Percentiles rank a stretch among this genome's conserved stretches.
Conservation (phyloP, 371 early-diverging fungal genomes). For the Mycotypha africana region DNA sequence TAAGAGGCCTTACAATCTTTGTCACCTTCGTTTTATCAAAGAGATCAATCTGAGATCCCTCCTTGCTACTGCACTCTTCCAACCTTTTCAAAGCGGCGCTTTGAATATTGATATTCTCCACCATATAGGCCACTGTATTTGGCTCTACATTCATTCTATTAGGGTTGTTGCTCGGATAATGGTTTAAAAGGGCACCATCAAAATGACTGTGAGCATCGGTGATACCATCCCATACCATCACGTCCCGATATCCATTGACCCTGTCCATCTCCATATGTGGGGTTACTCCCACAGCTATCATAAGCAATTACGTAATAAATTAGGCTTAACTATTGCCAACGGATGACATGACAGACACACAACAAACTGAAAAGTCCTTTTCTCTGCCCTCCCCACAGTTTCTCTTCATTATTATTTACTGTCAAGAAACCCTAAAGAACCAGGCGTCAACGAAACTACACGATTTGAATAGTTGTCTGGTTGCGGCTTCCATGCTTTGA, state of each 20-base stretch:
- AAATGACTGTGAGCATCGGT: slow-evolving; percentile 61
- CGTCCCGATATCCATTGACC: slow-evolving; percentile 51
- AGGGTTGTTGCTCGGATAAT: slow-evolving; percentile 3
- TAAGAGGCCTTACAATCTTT: slow-evolving; percentile 20
- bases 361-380: no score
- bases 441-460: slow-evolving; percentile 63
- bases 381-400: no score
- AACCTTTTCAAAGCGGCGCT: slow-evolving; percentile 44
- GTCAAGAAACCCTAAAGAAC: slow-evolving; percentile 48
- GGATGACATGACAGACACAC: no score
- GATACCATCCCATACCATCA: slow-evolving; percentile 78
- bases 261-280: slow-evolving; percentile 47
- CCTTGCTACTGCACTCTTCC: slow-evolving; percentile 25
- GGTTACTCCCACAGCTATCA: slow-evolving; percentile 68
- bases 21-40: slow-evolving; percentile 57
- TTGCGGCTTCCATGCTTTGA: slow-evolving; percentile 41
- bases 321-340: no score
- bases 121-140: slow-evolving; percentile 49
- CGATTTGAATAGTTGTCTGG: slow-evolving; percentile 65
- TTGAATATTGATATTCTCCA: slow-evolving; percentile 49
- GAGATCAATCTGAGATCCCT: slow-evolving; percentile 40
- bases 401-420: no score
- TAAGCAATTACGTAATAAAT: no score
- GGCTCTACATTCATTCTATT: not conserved
- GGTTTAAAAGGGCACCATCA: slow-evolving; percentile 36